Percentiles rank a stretch among this genome's conserved stretches.
These are phyloP conservation scores for Vaccinium macrocarpon DNA, from an alignment of 148 eudicot genomes.

Conservation along the genomic window DNA sequence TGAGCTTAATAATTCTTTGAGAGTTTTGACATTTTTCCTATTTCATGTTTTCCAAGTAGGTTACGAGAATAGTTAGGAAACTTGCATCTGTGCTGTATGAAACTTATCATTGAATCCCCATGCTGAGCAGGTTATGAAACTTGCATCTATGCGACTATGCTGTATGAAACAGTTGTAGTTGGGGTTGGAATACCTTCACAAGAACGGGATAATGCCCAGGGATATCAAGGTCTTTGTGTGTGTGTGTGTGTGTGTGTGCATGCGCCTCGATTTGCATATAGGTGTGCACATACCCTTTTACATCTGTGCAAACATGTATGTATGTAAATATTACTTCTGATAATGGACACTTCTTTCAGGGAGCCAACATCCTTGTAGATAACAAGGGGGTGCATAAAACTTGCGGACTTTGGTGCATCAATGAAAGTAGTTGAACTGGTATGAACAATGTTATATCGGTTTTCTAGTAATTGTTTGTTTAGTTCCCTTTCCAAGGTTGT, in stretches of 20 bases:
- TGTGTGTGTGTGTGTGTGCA: too few species aligned
- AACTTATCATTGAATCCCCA: not conserved
- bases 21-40: too few species aligned
- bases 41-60: too few species aligned
- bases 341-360: conserved; percentile 38
- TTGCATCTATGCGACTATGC: conserved; percentile 78
- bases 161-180: conserved; percentile 49
- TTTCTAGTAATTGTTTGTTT: too few species aligned
- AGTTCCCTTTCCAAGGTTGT: too few species aligned
- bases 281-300: not conserved
- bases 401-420: conserved; percentile 94
- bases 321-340: not conserved
- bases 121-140: conserved; percentile 50
- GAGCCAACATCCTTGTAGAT: conserved; percentile 97
- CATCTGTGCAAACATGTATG: too few species aligned
- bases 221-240: conserved; percentile 61
- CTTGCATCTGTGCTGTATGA: too few species aligned
- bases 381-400: conserved; percentile 91
- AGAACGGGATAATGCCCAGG: conserved; percentile 81
- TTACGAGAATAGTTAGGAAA: too few species aligned
- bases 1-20: not conserved
- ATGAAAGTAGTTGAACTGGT: conserved; percentile 98
- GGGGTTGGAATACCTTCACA: conserved; percentile 79
- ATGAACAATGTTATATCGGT: too few species aligned
- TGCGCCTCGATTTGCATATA: not conserved